Conservation (phyloP, 225 moss, liverwort and hornwort species). For the Straminergon stramineum region DNA sequence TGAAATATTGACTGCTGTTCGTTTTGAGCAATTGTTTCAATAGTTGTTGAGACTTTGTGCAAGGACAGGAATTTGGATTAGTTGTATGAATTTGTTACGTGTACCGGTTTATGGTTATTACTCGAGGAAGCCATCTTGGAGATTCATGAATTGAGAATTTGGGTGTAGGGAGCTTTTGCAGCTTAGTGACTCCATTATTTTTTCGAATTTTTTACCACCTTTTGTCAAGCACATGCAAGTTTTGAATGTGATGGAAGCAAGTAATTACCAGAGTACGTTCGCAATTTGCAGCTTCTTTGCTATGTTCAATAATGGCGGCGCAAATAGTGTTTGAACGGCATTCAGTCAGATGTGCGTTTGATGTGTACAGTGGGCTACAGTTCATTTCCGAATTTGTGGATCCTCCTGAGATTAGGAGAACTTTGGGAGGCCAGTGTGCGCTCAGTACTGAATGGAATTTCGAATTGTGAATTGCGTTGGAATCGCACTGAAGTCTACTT, state of each 20-base stretch:
- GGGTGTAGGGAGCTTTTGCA: background rate
- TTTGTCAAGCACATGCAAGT: background rate
- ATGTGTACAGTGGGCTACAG: too few species aligned
- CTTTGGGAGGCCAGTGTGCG: too few species aligned
- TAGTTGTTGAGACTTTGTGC: background rate
- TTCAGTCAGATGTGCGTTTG: background rate
- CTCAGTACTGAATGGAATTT: too few species aligned
- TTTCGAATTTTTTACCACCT: background rate
- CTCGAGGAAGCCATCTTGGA: background rate
- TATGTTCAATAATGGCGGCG: background rate
- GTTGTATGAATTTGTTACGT: background rate
- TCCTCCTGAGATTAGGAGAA: too few species aligned
- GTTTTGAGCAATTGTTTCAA: background rate
- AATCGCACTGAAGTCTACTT: too few species aligned
- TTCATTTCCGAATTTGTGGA: too few species aligned
- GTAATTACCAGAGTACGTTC: background rate
- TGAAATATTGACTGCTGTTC: background rate
- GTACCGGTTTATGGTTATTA: background rate
- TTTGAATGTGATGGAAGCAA: background rate
- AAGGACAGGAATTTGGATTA: background rate
- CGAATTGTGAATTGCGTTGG: too few species aligned
- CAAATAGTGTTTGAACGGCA: background rate
- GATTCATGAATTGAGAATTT: background rate
- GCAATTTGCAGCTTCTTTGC: background rate
- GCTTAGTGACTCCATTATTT: background rate